A percentile compares a stretch with the other conserved stretches of the same genome.
phyloP scores from a whole-genome alignment of 192 early-diverging fungal species.

The Backusella psychrophila region DNA sequence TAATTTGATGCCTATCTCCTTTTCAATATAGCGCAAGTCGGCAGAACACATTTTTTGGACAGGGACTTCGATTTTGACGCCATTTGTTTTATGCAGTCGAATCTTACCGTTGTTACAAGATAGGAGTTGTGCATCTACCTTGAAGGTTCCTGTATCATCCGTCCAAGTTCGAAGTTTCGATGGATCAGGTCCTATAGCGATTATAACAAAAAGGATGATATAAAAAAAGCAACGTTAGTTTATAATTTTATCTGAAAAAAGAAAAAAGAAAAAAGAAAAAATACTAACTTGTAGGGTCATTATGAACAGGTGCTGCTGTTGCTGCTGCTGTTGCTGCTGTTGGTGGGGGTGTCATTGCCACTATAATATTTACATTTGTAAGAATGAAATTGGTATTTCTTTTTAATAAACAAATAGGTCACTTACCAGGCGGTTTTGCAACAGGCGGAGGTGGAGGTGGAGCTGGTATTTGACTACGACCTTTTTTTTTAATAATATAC shows the following conservation, averaged over 20 bases:
- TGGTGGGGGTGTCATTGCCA: neutral
- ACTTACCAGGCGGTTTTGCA: neutral
- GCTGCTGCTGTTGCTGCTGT: neutral
- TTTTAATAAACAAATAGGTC: neutral
- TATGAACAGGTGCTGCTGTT: constrained; percentile 16
- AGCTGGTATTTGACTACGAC: constrained; percentile 33
- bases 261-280: neutral
- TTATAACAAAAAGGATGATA: neutral
- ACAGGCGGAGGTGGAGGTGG: constrained; percentile 23
- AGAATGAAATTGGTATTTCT: neutral
- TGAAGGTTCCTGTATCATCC: constrained; percentile 88
- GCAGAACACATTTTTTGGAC: constrained; percentile 78
- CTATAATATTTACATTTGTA: neutral
- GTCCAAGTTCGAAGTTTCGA: constrained; percentile 77
- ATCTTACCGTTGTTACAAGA: constrained; percentile 78
- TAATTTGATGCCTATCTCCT: constrained; percentile 26
- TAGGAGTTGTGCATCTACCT: constrained; percentile 90
- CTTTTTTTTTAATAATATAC: neutral
- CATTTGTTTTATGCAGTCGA: constrained; percentile 92
- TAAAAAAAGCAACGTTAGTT: neutral
- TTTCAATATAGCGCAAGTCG: constrained; percentile 52
- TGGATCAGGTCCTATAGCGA: constrained; percentile 21
- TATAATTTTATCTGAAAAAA: neutral
- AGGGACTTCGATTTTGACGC: constrained; percentile 90
- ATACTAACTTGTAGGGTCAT: constrained; percentile 15